These are phyloP conservation scores for Hymenoscyphus linearis DNA, from an alignment of 2,329 filamentous ascomycete species.

Conservation along the genomic window DNA sequence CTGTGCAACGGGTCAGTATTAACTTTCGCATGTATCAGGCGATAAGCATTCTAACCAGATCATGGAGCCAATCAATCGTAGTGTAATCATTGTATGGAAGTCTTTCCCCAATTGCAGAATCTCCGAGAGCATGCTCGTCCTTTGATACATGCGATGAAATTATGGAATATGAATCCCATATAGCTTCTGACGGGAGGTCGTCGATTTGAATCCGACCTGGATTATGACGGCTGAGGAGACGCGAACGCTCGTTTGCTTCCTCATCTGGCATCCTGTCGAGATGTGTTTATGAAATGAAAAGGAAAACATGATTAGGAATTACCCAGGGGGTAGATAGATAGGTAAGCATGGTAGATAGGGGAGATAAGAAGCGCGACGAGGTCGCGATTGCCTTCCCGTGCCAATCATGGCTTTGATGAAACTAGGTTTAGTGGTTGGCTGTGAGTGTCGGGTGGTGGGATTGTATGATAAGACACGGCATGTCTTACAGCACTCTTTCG, in stretches of 20 bases:
- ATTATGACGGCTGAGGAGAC: constrained; percentile 16
- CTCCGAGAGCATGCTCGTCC: constrained; percentile 42
- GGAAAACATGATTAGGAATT: neutral
- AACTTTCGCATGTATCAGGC: neutral
- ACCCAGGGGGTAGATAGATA: neutral
- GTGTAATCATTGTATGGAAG: constrained; percentile 57
- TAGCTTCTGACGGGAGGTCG: constrained; percentile 1
- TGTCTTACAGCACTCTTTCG: no score
- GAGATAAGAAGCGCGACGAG: neutral
- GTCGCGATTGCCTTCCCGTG: neutral
- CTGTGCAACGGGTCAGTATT: constrained; percentile 26
- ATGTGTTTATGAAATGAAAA: neutral
- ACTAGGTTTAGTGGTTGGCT: neutral
- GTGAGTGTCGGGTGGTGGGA: neutral
- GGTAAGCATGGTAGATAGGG: no score
- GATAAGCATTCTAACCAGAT: constrained; percentile 37
- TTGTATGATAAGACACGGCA: neutral
- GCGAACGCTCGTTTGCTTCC: constrained; percentile 21
- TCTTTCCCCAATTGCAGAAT: constrained; percentile 46
- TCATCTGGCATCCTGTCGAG: constrained; percentile 17
- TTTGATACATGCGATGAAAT: constrained; percentile 36
- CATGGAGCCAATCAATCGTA: constrained; percentile 58
- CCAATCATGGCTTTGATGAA: neutral
- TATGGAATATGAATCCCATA: constrained; percentile 16
- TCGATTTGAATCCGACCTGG: constrained; percentile 5